These are phyloP conservation scores for Zygosaccharomyces kombuchaensis DNA, from an alignment of 805 yeast genomes.

Conservation along the genomic window DNA sequence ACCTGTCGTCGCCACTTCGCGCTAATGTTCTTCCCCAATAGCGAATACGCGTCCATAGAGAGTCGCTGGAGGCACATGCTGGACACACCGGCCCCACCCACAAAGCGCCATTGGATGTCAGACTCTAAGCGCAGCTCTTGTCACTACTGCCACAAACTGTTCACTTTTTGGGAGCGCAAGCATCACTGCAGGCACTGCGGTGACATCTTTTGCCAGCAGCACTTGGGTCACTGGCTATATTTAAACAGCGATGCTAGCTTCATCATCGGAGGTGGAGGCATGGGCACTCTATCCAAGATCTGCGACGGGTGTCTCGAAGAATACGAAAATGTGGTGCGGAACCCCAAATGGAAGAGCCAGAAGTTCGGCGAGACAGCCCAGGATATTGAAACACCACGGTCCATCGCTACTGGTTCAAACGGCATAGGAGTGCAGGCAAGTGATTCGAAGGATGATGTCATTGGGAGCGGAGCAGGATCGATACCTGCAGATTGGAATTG, in stretches of 20 bases:
- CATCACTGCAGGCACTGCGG: constrained; percentile 89
- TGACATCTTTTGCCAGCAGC: constrained; percentile 69
- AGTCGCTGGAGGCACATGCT: constrained; percentile 22
- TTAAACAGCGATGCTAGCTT: constrained; percentile 57
- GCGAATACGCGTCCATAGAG: constrained; percentile 5
- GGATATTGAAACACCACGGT: constrained; percentile 33
- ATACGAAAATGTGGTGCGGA: constrained; percentile 47
- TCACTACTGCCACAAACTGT: constrained; percentile 58
- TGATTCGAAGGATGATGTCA: constrained; percentile 16
- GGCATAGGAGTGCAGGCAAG: constrained; percentile 3
- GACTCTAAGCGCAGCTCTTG: constrained; percentile 65
- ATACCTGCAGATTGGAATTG: constrained; percentile 79
- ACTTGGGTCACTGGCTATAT: constrained; percentile 53
- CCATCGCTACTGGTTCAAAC: neutral
- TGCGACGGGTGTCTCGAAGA: constrained; percentile 64
- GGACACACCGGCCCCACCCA: constrained; percentile 37
- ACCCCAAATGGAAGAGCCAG: constrained; percentile 16
- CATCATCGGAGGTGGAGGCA: constrained; percentile 63
- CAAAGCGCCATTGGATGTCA: constrained; percentile 67
- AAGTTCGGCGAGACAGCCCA: constrained; percentile 4
- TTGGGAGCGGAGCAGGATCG: constrained; percentile 38
- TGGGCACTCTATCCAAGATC: constrained; percentile 52
- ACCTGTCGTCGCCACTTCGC: constrained; percentile 16
- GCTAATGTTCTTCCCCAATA: constrained; percentile 16
- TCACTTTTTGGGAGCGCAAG: constrained; percentile 72